Base-by-base conservation (phyloP, 768 basidiomycete genomes). In the Rhodosporidiobolus odoratus region DNA sequence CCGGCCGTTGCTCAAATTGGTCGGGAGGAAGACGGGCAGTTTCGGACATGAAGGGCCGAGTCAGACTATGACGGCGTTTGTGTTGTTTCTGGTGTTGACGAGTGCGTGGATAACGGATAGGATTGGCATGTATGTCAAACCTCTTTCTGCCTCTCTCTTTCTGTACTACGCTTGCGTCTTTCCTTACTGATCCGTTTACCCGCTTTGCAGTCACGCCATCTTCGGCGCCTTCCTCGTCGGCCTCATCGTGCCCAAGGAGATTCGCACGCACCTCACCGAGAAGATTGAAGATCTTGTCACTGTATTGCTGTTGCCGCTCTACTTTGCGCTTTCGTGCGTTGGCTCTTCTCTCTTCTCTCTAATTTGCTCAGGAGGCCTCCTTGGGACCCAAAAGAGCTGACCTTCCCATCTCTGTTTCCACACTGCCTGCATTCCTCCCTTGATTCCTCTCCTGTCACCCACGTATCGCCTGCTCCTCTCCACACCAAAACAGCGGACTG, bases 21-120 rank as follows among this genome's bases (percentile, higher is more conserved):
- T 89, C 30, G 86, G 85, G 1, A 81, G 83, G 62, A 83, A 85
- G 56, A 87, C 87, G 0, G 89, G 91, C 0, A 86, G 87, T 76
- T 79, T 91, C 69, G 89, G 91, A 72, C 84, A 83, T 57, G 88
- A 88, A 0, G 81, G 85, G 3, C 92, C 92, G 0, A 89, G 88
- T 0, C 80, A 87, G 5, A 78, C 84, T 53, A 67, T 74, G 61
- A 66, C 68, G 27, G 63, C 65, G 19, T 60, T 56, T 1, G 87
- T 91, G 85, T 90, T 94, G 88, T 88, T 88, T 0, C 66, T 91
- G 15, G 90, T 87, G 0, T 77, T 96, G 32, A 78, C 83, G 27
- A 88, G 87, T 5, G 89, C 89, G 0, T 93, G 92, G 81, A 88
- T 89, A 81, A 94, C 92, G 9, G 91, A 92, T 78, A 86, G 92